Evolutionary conservation across 192 early-diverging fungal genomes (phyloP).

Genomic region (Anaeromyces robustus): DNA sequence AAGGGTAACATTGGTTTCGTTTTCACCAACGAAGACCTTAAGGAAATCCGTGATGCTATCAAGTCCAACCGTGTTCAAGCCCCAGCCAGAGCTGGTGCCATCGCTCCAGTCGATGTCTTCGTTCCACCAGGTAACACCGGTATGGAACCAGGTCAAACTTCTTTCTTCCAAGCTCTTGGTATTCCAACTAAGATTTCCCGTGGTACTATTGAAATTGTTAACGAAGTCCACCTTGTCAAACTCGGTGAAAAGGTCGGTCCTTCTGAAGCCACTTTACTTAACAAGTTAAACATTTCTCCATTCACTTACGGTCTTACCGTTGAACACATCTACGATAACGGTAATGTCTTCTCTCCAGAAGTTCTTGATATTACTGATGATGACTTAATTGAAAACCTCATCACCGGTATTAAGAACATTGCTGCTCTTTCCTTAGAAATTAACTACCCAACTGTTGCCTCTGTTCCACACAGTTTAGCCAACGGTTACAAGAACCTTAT

Average conservation of each 20-base stretch:
- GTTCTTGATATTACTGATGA: slow-evolving; percentile 83
- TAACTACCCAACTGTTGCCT: slow-evolving; percentile 62
- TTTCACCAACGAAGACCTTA: slow-evolving; percentile 97
- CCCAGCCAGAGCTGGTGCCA: slow-evolving; percentile 87
- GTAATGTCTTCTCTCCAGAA: slow-evolving; percentile 68
- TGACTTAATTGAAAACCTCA: slow-evolving; percentile 44
- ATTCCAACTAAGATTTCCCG: slow-evolving; percentile 99
- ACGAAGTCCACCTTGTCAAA: slow-evolving; percentile 85
- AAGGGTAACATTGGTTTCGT: slow-evolving; percentile 97
- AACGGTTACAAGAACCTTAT: slow-evolving; percentile 87
- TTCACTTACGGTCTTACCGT: slow-evolving; percentile 99
- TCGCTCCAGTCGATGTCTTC: slow-evolving; percentile 85
- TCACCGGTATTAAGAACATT: slow-evolving; percentile 54
- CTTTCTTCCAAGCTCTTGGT: slow-evolving; percentile 99
- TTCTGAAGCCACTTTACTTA: slow-evolving; percentile 94
- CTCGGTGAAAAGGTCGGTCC: slow-evolving; percentile 85
- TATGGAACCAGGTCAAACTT: slow-evolving; percentile 99
- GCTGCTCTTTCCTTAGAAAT: slow-evolving; percentile 69
- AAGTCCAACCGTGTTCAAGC: slow-evolving; percentile 86
- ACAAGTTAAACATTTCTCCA: slow-evolving; percentile 99
- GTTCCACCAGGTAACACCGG: slow-evolving; percentile 97
- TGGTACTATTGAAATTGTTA: slow-evolving; percentile 99
- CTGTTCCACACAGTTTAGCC: slow-evolving; percentile 90
- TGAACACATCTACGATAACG: slow-evolving; percentile 80
- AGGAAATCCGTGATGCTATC: slow-evolving; percentile 82